Percentiles rank a stretch among this genome's conserved stretches.
Evolutionary conservation across 257 asterid genomes (phyloP).

Genomic region (Verbascum thapsus): DNA sequence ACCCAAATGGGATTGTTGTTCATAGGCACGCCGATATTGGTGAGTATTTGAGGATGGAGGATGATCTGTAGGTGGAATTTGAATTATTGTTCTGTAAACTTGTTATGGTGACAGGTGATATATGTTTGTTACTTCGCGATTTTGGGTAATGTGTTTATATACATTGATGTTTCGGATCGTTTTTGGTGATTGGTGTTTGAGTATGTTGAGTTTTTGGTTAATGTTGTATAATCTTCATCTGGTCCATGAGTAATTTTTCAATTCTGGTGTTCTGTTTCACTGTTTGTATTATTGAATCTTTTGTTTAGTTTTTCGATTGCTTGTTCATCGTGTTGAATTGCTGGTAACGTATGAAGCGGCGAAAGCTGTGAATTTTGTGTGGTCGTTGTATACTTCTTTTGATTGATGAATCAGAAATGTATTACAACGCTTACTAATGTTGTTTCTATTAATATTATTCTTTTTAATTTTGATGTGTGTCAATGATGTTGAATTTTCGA

Average conservation of each 20-base stretch:
- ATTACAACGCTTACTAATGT: too few relatives aligned
- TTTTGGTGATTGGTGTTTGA: not conserved
- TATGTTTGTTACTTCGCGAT: slow-evolving; percentile 8
- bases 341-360: not conserved
- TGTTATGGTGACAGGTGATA: not conserved
- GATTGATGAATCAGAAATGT: not conserved
- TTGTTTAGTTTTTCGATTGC: not conserved
- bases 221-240: not conserved
- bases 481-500: too few relatives aligned
- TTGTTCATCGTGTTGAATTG: not conserved
- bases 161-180: not conserved
- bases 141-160: not conserved
- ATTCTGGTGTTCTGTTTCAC: not conserved
- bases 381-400: not conserved
- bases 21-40: slow-evolving; percentile 85
- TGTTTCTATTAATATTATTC: too few relatives aligned
- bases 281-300: not conserved
- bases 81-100: not conserved
- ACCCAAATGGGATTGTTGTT: slow-evolving; percentile 82
- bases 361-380: not conserved
- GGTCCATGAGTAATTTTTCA: not conserved
- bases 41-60: slow-evolving; percentile 91
- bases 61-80: slow-evolving; percentile 56
- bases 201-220: not conserved
- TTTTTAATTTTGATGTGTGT: too few relatives aligned